Base-by-base conservation (phyloP, 169 alveolate species). In the Plasmodium billcollinsi region DNA sequence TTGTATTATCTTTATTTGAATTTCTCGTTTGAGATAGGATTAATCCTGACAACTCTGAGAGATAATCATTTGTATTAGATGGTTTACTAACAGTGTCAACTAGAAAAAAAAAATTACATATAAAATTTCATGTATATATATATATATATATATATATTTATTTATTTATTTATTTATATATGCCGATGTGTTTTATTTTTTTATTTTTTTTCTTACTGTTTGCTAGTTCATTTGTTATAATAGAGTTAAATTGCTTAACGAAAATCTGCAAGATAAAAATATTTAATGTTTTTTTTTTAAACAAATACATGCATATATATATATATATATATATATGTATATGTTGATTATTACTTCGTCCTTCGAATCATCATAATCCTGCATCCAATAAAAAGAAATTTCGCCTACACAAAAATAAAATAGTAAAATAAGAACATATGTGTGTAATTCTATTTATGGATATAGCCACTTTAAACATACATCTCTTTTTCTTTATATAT, bases 321-420 rank as follows among this genome's bases (percentile, higher is more conserved):
- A 18, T 15, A 67, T 12, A 33, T 33, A 33, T 33, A 33, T 33
- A 33, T 33, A 33, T 33, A 33, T 5, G 5, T 33, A 33, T 33
- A 49, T 6, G 18, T 71, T 26, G 33, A n/a, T 58, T 59, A 61
- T 70, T 85, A 85, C 92, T 62, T 85, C 92, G 49, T 85, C 92
- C 62, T 85, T 85, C 14, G 92, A 85, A 7, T 85, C 92, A 9
- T 85, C 92, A 59, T 29, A 70, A 56, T 85, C 92, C 29, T 85
- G 92, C 92, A 85, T 85, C 92, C 92, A 85, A 39, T 71, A 85
- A 71, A 71, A 85, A 0, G 70, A 72, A 5, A 71, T 29, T 54
- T 70, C 88, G 15, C 75, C 92, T 85, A 66, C 50, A 65, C 20
- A 52, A 54, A 80, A 14, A 67, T n/a, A 47, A 43, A 74, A 43